Evolutionary conservation across 2,329 filamentous ascomycete genomes (phyloP).

Genomic region (Colletotrichum falcatum): DNA sequence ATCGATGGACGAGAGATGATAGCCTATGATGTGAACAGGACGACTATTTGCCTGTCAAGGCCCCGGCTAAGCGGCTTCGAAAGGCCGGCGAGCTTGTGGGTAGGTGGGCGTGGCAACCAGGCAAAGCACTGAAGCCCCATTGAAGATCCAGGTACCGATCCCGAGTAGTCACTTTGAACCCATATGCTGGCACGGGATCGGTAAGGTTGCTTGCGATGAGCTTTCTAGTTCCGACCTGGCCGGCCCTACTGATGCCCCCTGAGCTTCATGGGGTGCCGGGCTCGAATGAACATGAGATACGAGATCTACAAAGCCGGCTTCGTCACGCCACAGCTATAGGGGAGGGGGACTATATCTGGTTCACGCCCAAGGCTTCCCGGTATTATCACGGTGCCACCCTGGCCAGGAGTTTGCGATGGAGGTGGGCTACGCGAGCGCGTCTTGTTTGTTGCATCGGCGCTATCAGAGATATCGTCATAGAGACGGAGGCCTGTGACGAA

Average conservation of each 20-base stretch:
- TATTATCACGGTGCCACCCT: conserved; percentile 36
- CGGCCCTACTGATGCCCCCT: background rate
- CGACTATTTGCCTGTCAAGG: conserved; percentile 9
- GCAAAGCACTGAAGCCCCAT: background rate
- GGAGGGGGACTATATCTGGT: conserved; percentile 12
- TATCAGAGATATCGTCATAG: conserved; percentile 31
- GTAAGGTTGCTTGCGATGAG: background rate
- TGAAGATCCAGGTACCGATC: conserved; percentile 39
- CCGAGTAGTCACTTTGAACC: background rate
- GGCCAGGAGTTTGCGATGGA: background rate
- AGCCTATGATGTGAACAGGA: conserved; percentile 8
- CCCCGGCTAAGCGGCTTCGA: conserved; percentile 26
- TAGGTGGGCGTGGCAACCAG: conserved; percentile 20
- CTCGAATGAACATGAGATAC: conserved; percentile 21
- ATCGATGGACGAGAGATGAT: background rate
- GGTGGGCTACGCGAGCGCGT: conserved; percentile 12
- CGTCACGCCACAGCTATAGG: conserved; percentile 21
- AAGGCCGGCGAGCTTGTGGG: background rate
- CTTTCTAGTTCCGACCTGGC: too few species aligned
- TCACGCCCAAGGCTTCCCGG: conserved; percentile 20
- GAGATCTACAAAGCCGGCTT: conserved; percentile 29
- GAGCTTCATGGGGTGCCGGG: background rate
- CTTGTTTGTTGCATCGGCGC: background rate
- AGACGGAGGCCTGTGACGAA: conserved; percentile 25
- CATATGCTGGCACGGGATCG: background rate